Evolutionary conservation across 192 early-diverging fungal species (phyloP).

Genomic region (Coemansia furcata): DNA sequence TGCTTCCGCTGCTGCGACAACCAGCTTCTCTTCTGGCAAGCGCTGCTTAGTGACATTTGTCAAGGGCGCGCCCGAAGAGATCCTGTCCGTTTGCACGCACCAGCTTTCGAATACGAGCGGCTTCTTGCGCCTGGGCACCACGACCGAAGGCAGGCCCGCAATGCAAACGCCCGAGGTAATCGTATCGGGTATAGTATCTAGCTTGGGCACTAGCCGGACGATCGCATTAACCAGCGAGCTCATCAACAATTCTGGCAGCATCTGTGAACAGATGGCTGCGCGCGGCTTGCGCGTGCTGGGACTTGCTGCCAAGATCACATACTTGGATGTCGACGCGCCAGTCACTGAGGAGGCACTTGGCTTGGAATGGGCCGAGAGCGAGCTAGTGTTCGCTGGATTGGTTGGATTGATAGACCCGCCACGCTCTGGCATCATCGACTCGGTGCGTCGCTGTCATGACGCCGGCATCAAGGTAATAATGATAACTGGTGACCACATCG

Average conservation of each 20-base stretch:
- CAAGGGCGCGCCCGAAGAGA: constrained; percentile 93
- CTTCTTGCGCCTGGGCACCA: constrained; percentile 24
- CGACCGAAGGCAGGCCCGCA: constrained; percentile 18
- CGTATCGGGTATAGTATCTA: constrained; percentile 12
- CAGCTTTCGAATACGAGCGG: constrained; percentile 27
- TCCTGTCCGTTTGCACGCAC: constrained; percentile 60
- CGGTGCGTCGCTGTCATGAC: constrained; percentile 76
- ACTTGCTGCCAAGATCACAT: constrained; percentile 68
- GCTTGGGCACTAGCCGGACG: constrained; percentile 29
- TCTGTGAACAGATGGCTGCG: constrained; percentile 70
- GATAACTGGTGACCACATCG: constrained; percentile 97
- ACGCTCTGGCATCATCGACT: constrained; percentile 75
- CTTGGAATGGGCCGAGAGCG: constrained; percentile 58
- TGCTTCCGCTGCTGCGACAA: not conserved
- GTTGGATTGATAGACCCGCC: constrained; percentile 95
- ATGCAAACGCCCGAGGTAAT: constrained; percentile 6
- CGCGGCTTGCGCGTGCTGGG: constrained; percentile 87
- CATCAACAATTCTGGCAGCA: constrained; percentile 23
- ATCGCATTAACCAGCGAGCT: constrained; percentile 32
- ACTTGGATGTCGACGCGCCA: constrained; percentile 55
- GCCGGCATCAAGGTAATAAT: constrained; percentile 96
- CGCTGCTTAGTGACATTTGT: constrained; percentile 61
- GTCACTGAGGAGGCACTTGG: constrained; percentile 32
- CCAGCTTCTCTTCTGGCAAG: constrained; percentile 1
- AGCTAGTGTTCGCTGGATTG: constrained; percentile 85